Evolutionary conservation across 345 rosid species (phyloP), one percentile per base, ranked within the genome.

Genomic region (Punica granatum): DNA sequence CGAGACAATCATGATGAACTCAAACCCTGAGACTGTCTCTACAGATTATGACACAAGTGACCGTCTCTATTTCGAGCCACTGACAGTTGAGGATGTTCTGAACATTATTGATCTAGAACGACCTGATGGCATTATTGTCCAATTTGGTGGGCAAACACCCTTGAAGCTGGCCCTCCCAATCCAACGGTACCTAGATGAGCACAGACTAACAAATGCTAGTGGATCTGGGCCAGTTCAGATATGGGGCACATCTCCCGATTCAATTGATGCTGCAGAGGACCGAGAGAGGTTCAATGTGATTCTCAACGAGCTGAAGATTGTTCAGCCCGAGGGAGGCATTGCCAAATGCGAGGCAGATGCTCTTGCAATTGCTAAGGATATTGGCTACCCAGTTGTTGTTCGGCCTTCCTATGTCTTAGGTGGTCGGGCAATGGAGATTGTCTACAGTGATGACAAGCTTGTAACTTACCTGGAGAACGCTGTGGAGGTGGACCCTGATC

Each of bases 111-210:
- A 89, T 65, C 75, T 91, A 72, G 97, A 94, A 75, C 78, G 92
- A 67, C 99, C 97, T 41, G 99, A 91, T 75, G 99, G 99, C 65
- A 91, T 94, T 61, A 88, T 94, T 63, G 92, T 94, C 37, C 99
- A 91, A 72, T 94, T 94, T 78, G 99, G 99, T 69, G 97, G 99
- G 59, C 97, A 94, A 79, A 94, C 99, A 68, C 97, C 99, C 18
- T 76, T 94, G 76, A 94, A 94, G 80, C 80, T 91, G 68, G 81
- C 98, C 69, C 85, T 89, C 28, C 97, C 96, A 30, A 89, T 94
- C 75, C 91, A 91, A 79, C 85, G 68, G 68, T 85, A 89, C 74
- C 71, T 94, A 69, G 96, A 94, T 70, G 86, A 85, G 77, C 80
- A 89, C 70, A 84, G 63, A 80, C 95, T 76, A 60, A 69, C 78